Conservation (phyloP, 768 basidiomycete species). For the Polyporus arcularius region DNA sequence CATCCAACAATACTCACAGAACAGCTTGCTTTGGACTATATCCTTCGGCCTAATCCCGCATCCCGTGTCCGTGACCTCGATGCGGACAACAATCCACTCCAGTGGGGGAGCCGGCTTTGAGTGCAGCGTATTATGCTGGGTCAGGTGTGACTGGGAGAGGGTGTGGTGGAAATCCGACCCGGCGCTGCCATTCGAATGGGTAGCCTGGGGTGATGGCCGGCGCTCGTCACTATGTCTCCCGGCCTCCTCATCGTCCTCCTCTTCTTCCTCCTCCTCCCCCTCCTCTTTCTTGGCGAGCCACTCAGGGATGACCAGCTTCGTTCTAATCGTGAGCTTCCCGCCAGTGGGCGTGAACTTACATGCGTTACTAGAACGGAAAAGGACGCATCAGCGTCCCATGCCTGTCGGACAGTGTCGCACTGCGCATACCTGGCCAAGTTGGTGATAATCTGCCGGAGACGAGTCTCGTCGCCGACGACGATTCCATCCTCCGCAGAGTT, state of each 20-base stretch:
- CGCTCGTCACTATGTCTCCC: background rate
- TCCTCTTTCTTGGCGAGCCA: background rate
- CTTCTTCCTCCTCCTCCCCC: constrained; percentile 1
- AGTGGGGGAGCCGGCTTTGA: constrained; percentile 39
- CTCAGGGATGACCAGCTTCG: constrained; percentile 51
- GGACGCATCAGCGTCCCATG: background rate
- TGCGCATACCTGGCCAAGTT: constrained; percentile 70
- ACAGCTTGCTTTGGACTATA: constrained; percentile 69
- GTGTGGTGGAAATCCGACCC: constrained; percentile 5
- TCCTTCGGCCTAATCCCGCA: constrained; percentile 64
- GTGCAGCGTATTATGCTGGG: constrained; percentile 51
- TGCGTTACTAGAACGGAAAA: constrained; percentile 53
- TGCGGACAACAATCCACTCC: constrained; percentile 77
- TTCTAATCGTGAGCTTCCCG: constrained; percentile 67
- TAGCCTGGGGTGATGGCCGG: background rate
- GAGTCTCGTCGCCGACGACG: constrained; percentile 83
- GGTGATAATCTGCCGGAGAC: constrained; percentile 78
- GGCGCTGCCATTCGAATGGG: constrained; percentile 1
- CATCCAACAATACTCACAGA: constrained; percentile 48
- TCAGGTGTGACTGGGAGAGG: constrained; percentile 38
- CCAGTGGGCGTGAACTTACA: constrained; percentile 79
- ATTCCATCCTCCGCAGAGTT: constrained; percentile 59
- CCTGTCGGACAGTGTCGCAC: too few species aligned
- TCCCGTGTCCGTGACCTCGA: constrained; percentile 81
- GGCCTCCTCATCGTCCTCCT: background rate